Conservation (phyloP, 148 eudicot species). For the Rhododendron simsii region DNA sequence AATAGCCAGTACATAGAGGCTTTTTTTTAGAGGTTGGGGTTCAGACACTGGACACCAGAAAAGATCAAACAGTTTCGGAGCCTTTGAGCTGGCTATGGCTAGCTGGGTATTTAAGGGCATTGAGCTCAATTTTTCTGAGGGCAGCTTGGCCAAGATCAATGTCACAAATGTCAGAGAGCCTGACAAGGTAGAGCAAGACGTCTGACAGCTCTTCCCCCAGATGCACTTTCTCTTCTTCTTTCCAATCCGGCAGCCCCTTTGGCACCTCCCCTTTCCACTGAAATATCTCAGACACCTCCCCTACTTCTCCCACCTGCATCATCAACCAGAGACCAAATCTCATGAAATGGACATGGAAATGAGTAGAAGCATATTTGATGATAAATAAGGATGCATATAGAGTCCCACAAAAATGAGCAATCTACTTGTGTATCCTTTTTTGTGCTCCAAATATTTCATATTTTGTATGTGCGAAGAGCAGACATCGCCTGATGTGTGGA, state of each 20-base stretch:
- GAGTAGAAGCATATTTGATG: not conserved
- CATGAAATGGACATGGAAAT: not conserved
- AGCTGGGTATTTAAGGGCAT: constrained; percentile 57
- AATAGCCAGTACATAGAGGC: not conserved
- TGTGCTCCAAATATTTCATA: not conserved
- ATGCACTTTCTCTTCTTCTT: constrained; percentile 48
- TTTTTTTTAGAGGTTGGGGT: not conserved
- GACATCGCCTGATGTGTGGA: not conserved
- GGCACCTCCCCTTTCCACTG: constrained; percentile 89
- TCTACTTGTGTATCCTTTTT: not conserved
- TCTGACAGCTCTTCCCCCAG: constrained; percentile 73
- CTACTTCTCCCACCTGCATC: constrained; percentile 76
- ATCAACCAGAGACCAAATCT: not conserved
- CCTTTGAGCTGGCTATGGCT: not conserved
- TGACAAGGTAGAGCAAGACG: constrained; percentile 62
- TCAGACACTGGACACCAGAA: not conserved
- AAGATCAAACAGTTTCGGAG: not conserved
- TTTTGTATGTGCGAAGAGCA: not conserved
- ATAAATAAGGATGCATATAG: not conserved
- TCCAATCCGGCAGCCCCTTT: constrained; percentile 55
- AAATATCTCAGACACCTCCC: constrained; percentile 78
- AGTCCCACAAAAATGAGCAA: not conserved
- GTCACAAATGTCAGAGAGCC: constrained; percentile 68
- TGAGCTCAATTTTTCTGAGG: constrained; percentile 49
- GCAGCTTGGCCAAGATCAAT: constrained; percentile 79